Evolutionary conservation across 73 alveolate genomes (phyloP), one percentile per base, ranked within the genome.

Genomic region (Tetrahymena elliotti): DNA sequence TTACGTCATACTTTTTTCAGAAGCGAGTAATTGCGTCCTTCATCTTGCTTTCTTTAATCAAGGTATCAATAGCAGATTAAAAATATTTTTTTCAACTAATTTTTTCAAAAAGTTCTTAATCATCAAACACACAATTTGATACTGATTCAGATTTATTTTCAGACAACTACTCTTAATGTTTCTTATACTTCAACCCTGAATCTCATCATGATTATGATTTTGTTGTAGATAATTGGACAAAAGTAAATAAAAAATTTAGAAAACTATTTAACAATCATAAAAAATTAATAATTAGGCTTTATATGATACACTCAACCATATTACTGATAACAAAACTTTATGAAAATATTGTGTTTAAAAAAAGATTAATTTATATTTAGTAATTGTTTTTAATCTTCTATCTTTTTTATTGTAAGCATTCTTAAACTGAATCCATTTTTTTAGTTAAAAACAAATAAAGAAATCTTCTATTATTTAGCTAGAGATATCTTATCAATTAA

Each of bases 131-230:
- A 1, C 16, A 31, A n/a, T 68, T 31, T 6, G 88, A 68, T 68
- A 27, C 36, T 18, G 24, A 18, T 0, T 16, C 34, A 24, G 88
- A 68, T 8, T 1, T 68, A 3, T 68, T 31, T 31, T n/a, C 16
- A 68, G 88, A 68, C n/a, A 27, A 31, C 10, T 68, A 94, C 37
- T 93, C 35, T 33, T 68, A 96, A 33, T 96, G 98, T 38, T 95
- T 96, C 93, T 83, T 47, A 38, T 94, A 52, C 38, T 96, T 96
- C 96, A 96, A 96, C 53, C 98, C 98, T 53, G 93, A 82, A 35
- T 52, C 88, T 95, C 38, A 84, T 38, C 47, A 94, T 35, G 93
- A 39, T 52, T 95, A 95, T 36, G 95, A 94, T 41, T 95, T 53
- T 93, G 92, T 83, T 52, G 84, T 95, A 0, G 93, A 93, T 68